Evolutionary conservation across 208 protist species (phyloP), one percentile per base, ranked within the genome.

Genomic region (Leishmania arabica): DNA sequence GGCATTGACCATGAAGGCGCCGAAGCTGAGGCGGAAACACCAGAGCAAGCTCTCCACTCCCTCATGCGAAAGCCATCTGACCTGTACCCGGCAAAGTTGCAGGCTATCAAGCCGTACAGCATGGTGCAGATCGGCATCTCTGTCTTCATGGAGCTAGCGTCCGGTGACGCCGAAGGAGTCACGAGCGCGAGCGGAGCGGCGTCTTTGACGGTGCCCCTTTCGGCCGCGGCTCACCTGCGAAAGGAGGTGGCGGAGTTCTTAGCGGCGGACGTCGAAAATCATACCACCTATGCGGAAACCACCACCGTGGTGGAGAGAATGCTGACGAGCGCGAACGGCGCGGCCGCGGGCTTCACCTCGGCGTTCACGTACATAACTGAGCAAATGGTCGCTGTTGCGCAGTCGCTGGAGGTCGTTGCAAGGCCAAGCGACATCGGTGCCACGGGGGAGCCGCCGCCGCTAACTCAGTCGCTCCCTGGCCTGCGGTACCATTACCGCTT

Each of bases 71-170:
- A 81, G 15, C 89, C 91, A 0, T 47, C 77, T 21, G 83, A 88
- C 65, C 40, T 78, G 31, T 96, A 91, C 79, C 51, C 69, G 19
- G 68, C 77, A 15, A 93, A 92, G 74, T 79, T 86, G n/a, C 74
- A 79, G 47, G 56, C 58, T n/a, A 53, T 88, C 4, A 85, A 84
- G 58, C 47, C 13, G 2, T 94, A 89, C 81, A 88, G 71, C 21
- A 70, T 90, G 9, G 75, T 93, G 75, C 91, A 96, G 78, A 87
- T 96, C 31, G 92, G 92, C 5, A 79, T 96, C 62, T 89, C 82
- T 49, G 76, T 93, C 37, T 96, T 96, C 74, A 80, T 75, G 56
- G 70, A 49, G 68, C 17, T n/a, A 69, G 64, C 27, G 71, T 53
- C 47, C 76, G 27, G n/a, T 51, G 31, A 34, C 77, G 68, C 24